phyloP scores from a whole-genome alignment of 179 eudicot species.

The Actinidia chinensis region DNA sequence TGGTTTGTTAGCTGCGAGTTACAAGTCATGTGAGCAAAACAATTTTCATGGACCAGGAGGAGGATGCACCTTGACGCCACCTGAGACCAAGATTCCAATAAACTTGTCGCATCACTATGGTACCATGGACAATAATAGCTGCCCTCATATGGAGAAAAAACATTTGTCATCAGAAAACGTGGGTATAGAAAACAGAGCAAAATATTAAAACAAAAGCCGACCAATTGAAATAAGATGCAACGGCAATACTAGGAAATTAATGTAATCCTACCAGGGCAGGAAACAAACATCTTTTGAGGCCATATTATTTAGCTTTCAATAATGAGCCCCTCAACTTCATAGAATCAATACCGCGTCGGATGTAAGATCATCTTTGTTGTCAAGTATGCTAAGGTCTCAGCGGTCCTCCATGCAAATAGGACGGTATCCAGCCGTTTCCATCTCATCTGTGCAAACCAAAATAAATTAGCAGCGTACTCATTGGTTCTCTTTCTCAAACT shows the following conservation, averaged over 20 bases:
- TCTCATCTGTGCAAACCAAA: slow-evolving; percentile 31
- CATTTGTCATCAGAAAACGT: slow-evolving; percentile 1
- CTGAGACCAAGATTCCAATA: slow-evolving; percentile 51
- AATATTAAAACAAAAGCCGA: neutral
- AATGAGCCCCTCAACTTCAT: slow-evolving; percentile 46
- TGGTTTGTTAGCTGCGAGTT: neutral
- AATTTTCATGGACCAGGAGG: neutral
- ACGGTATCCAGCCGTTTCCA: slow-evolving; percentile 34
- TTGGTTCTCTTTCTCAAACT: neutral
- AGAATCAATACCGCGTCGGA: slow-evolving; percentile 35
- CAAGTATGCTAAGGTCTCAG: slow-evolving; percentile 63
- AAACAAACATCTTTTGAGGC: slow-evolving; percentile 61
- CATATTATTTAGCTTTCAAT: slow-evolving; percentile 51
- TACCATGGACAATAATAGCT: slow-evolving; percentile 51
- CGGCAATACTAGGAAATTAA: neutral
- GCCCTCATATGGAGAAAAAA: slow-evolving; percentile 59
- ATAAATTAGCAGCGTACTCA: neutral
- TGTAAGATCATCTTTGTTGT: slow-evolving; percentile 31
- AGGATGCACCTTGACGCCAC: slow-evolving; percentile 75
- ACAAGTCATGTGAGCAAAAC: slow-evolving; percentile 6
- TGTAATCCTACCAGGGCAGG: neutral
- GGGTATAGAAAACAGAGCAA: neutral
- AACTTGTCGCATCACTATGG: slow-evolving; percentile 56
- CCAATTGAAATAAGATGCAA: neutral
- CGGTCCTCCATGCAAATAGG: slow-evolving; percentile 66